Conservation (phyloP, 805 yeast species). For the Nakazawaea pomicola region DNA sequence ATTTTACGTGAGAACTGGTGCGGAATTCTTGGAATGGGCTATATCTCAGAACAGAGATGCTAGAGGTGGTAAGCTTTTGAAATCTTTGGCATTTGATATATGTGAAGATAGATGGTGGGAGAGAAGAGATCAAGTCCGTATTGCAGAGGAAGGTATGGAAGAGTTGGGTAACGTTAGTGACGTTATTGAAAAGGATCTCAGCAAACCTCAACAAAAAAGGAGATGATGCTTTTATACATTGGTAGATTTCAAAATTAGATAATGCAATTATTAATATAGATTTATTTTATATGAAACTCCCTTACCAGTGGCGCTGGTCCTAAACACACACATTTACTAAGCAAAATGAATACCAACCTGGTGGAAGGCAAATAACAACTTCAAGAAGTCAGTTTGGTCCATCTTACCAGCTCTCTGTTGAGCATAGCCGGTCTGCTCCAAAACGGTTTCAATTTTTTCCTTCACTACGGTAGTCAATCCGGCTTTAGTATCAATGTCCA, state of each 20-base stretch:
- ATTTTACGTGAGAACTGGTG: slow-evolving; percentile 83
- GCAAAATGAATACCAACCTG: slow-evolving; percentile 97
- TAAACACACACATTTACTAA: too few species aligned
- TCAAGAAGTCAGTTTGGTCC: slow-evolving; percentile 92
- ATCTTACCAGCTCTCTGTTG: slow-evolving; percentile 90
- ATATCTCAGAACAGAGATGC: slow-evolving; percentile 80
- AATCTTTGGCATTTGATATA: slow-evolving; percentile 82
- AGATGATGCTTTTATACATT: too few species aligned
- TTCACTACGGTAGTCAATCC: slow-evolving; percentile 50
- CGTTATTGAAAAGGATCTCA: slow-evolving; percentile 67
- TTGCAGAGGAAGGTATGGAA: slow-evolving; percentile 84
- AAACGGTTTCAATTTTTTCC: slow-evolving; percentile 65
- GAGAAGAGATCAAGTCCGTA: slow-evolving; percentile 86
- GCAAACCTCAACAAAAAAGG: slow-evolving; percentile 45
- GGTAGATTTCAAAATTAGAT: too few species aligned
- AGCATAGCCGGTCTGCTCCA: slow-evolving; percentile 71
- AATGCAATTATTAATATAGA: too few species aligned
- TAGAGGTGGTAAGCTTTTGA: slow-evolving; percentile 89
- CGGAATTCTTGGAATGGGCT: slow-evolving; percentile 88
- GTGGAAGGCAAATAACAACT: slow-evolving; percentile 85
- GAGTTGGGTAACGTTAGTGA: slow-evolving; percentile 90
- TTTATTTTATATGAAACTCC: too few species aligned
- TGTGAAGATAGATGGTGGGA: slow-evolving; percentile 99
- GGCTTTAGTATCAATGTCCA: slow-evolving; percentile 37
- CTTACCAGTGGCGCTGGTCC: too few species aligned